Conservation (phyloP, 805 yeast species). For the Diddensiella transvaalensis region DNA sequence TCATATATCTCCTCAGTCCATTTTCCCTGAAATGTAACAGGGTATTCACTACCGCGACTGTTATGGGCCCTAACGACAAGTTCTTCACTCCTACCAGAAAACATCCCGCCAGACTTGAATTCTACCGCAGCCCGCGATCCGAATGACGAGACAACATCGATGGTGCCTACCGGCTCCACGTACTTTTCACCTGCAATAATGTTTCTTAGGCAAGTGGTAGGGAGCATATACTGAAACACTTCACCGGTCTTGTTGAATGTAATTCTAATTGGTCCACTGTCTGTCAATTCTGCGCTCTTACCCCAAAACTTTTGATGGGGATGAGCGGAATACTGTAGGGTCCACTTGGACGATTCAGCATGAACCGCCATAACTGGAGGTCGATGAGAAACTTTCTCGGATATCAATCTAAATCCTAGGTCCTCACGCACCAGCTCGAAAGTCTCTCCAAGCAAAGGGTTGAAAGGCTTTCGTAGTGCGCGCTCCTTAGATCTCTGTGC, state of each 20-base stretch:
- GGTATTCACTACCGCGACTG: slow-evolving; percentile 31
- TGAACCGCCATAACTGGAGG: slow-evolving; percentile 83
- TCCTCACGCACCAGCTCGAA: slow-evolving; percentile 87
- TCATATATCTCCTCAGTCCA: slow-evolving; percentile 74
- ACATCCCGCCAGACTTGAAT: slow-evolving; percentile 80
- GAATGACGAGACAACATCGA: slow-evolving; percentile 62
- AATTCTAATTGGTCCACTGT: slow-evolving; percentile 65
- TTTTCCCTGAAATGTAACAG: slow-evolving; percentile 48
- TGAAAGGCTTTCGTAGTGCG: slow-evolving; percentile 84
- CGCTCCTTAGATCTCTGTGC: slow-evolving; percentile 71
- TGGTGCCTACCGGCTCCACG: slow-evolving; percentile 73
- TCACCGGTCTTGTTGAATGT: slow-evolving; percentile 61
- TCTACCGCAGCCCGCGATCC: slow-evolving; percentile 68
- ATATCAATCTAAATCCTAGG: slow-evolving; percentile 63
- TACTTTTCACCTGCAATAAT: slow-evolving; percentile 94
- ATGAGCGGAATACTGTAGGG: slow-evolving; percentile 36
- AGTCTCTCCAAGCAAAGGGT: slow-evolving; percentile 91
- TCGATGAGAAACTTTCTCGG: slow-evolving; percentile 85
- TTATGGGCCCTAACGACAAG: slow-evolving; percentile 36
- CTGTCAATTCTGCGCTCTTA: slow-evolving; percentile 78
- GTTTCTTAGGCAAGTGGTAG: slow-evolving; percentile 78
- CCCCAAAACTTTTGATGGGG: slow-evolving; percentile 90
- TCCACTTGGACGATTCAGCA: slow-evolving; percentile 71
- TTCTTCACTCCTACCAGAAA: slow-evolving; percentile 77
- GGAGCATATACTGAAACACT: slow-evolving; percentile 72